Evolutionary conservation across 176 grass and related monocot genomes (phyloP).

Genomic region (Eleusine indica): DNA sequence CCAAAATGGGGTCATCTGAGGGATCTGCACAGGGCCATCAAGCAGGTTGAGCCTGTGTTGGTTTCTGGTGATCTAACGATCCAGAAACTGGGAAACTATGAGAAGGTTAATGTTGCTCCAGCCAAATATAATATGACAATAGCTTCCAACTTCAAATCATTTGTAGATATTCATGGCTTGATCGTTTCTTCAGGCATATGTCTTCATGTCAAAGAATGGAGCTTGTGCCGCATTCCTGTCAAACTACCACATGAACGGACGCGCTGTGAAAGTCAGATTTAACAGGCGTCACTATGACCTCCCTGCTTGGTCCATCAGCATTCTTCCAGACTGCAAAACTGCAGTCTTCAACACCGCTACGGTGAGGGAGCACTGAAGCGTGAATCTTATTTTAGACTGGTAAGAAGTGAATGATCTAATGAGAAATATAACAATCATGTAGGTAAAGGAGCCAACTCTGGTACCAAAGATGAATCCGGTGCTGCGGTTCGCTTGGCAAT

Average conservation of each 20-base stretch:
- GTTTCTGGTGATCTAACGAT: conserved; percentile 67
- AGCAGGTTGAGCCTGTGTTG: conserved; percentile 62
- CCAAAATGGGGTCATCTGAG: conserved; percentile 97
- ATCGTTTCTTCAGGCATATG: conserved; percentile 60
- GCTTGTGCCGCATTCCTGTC: conserved; percentile 84
- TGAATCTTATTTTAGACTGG: conserved; percentile 2
- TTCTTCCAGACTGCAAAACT: conserved; percentile 90
- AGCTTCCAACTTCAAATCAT: background rate
- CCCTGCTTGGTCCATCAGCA: conserved; percentile 93
- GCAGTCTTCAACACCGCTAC: conserved; percentile 85
- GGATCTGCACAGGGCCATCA: conserved; percentile 94
- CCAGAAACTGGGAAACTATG: conserved; percentile 59
- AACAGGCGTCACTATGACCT: conserved; percentile 65
- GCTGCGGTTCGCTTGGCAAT: conserved; percentile 67
- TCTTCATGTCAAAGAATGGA: conserved; percentile 72
- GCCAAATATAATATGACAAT: background rate
- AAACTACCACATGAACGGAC: conserved; percentile 59
- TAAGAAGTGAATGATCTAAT: conserved; percentile 22
- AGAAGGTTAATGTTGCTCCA: conserved; percentile 57
- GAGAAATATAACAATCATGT: conserved; percentile 12
- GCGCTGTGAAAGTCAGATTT: conserved; percentile 57
- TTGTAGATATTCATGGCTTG: background rate
- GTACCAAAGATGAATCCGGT: conserved; percentile 64
- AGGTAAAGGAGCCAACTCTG: conserved; percentile 70
- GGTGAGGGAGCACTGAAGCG: conserved; percentile 43